Evolutionary conservation across 2,329 filamentous ascomycete genomes (phyloP), one percentile per base, ranked within the genome.

Genomic region (Aspergillus texensis): DNA sequence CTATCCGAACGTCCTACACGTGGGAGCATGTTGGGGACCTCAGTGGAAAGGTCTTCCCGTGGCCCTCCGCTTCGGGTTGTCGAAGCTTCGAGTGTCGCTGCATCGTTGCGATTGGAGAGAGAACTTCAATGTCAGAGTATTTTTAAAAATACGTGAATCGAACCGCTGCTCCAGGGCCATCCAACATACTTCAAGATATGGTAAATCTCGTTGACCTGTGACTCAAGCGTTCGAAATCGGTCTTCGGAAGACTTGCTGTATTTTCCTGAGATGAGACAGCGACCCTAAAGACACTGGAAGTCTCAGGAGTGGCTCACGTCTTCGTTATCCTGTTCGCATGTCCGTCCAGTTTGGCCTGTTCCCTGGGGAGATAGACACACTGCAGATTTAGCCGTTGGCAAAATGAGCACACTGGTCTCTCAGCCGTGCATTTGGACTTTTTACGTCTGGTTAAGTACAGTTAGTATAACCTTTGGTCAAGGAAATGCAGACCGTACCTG

Each of bases 391-490:
- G 28, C 28, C 62, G 39, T n/a, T 56, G 50, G 32, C 62, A 64
- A 19, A 59, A 62, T 4, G 62, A 64, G 32, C 62, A 64, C 8
- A 39, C 21, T 14, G 60, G 63, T n/a, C 41, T 57, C 28, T 65
- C 63, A 3, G 43, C 63, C 2, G 63, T 52, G 45, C 63, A 65
- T 62, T 62, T 62, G 1, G 63, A 62, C 30, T 65, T 62, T 34
- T 62, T 65, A 3, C 57, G 55, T 12, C 63, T 36, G 14, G 21
- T 26, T 24, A 12, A 0, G 19, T 14, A 28, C 1, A 8, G 32
- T 55, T 11, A 54, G 50, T 3, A n/a, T 10, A 39, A 2, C 10
- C 4, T 19, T 9, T 30, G 3, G 4, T 6, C 24, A 46, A n/a
- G 19, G n/a, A 14, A 19, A n/a, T 8, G 26, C 19, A 2, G n/a